Conservation (phyloP, 257 asterid species). For the Solanum chilense region DNA sequence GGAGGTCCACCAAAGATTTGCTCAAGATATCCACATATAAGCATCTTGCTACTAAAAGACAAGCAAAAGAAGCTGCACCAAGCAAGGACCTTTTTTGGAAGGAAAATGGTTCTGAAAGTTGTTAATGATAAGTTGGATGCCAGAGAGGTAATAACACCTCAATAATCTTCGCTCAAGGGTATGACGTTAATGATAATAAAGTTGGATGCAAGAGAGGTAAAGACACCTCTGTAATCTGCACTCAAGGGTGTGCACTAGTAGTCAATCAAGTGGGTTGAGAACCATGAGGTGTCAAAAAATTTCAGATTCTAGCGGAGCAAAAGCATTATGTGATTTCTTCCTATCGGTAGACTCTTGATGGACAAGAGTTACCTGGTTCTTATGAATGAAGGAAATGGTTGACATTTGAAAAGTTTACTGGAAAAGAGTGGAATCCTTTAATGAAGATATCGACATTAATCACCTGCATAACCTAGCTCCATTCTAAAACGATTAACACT, state of each 20-base stretch:
- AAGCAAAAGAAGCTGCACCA: not conserved
- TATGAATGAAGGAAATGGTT: not conserved
- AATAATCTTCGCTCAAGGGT: not conserved
- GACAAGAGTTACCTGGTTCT: not conserved
- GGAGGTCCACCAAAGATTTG: not conserved
- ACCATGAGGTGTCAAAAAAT: not conserved
- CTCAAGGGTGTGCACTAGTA: not conserved
- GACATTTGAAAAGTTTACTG: not conserved
- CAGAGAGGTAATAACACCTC: not conserved
- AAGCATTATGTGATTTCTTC: not conserved
- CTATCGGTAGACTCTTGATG: not conserved
- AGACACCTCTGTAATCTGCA: not conserved
- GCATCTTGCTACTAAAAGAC: not conserved
- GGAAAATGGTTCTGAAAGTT: not conserved
- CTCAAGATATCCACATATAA: not conserved
- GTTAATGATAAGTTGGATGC: not conserved
- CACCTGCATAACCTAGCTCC: not conserved
- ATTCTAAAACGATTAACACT: not conserved
- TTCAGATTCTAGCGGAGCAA: not conserved
- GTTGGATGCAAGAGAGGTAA: not conserved
- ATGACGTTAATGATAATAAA: rapidly evolving
- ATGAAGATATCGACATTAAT: not conserved
- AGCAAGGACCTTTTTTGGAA: not conserved
- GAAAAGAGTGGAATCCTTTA: not conserved
- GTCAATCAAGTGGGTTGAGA: not conserved